Evolutionary conservation across 257 asterid species (phyloP), one percentile per base, ranked within the genome.

Genomic region (Primulina eburnea): DNA sequence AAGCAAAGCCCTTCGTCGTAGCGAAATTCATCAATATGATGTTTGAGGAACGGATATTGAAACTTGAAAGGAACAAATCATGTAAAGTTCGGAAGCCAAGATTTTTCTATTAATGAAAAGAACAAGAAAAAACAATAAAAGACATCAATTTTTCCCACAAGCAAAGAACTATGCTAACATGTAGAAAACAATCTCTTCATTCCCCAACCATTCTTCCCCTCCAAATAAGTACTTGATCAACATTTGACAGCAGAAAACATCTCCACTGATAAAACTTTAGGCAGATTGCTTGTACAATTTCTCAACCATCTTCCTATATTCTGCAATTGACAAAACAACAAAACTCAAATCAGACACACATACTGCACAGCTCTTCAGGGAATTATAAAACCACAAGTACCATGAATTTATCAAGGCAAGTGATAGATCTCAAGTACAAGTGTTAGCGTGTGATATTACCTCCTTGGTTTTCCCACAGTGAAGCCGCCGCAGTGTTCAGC

Each of bases 401-500:
- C 20, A 35, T 47, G 37, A 50, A 33, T 5, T 33, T 1, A 18
- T 20, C 30, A 17, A 40, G 52, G 52, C 17, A 7, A 10, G 5
- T 40, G 3, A 38, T 4, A 38, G 16, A 38, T 38, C 50, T 38
- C 50, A 9, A 38, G 14, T 38, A 38, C 2, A 8, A 37, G 33
- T 12, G 8, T 17, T 6, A 8, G 26, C 26, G 26, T 24, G 26
- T 24, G 26, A 24, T 30, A 28, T 16, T 76, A 87, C 95, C 97
- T 89, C 87, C 96, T 87, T 90, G 96, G 80, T 90, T 86, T 75
- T 75, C 73, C 99, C 99, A 93, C 33, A 93, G 94, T 0, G 91
- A 62, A 3, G 99, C 97, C 0, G 99, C 96, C 77, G 86, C 92
- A 4, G 88, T 75, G 84, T 93, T 93, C 59, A 93, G 88, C 67